These are phyloP conservation scores for Hypoxylon fuscum DNA, from an alignment of 495 filamentous ascomycete species.

Conservation along the genomic window DNA sequence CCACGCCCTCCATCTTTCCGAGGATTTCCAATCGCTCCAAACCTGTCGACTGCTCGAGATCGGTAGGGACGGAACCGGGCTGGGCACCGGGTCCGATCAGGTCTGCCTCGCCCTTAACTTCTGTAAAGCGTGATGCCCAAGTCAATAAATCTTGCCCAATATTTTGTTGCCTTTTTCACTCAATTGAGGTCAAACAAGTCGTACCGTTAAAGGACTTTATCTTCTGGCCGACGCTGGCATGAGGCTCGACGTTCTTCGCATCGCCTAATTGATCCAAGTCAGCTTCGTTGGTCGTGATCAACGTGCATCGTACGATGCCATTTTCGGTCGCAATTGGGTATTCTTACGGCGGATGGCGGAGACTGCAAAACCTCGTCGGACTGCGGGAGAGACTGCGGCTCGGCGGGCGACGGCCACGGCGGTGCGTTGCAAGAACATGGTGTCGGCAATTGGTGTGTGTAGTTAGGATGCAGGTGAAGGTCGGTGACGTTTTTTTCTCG, in stretches of 20 bases:
- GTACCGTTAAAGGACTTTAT: conserved; percentile 42
- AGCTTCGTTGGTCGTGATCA: conserved; percentile 30
- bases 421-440: conserved; percentile 87
- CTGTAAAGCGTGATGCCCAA: conserved; percentile 57
- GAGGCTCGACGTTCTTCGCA: conserved; percentile 42
- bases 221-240: conserved; percentile 30
- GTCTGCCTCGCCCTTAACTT: conserved; percentile 82
- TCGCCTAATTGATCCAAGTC: conserved; percentile 38
- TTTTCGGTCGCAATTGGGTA: conserved; percentile 9
- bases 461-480: conserved; percentile 4
- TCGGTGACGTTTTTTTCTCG: conserved; percentile 22
- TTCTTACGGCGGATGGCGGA: conserved; percentile 68
- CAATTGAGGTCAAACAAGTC: conserved; percentile 9
- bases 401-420: conserved; percentile 77
- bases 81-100: conserved; percentile 83
- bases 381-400: conserved; percentile 67
- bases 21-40: conserved; percentile 97
- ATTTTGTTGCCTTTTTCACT: conserved; percentile 7
- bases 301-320: conserved; percentile 36
- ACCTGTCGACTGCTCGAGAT: conserved; percentile 94
- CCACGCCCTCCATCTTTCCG: conserved; percentile 98
- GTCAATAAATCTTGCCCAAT: conserved; percentile 32
- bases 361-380: conserved; percentile 66
- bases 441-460: conserved; percentile 41
- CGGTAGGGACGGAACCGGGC: conserved; percentile 86